Evolutionary conservation across 257 asterid genomes (phyloP).

Genomic region (Phtheirospermum japonicum): DNA sequence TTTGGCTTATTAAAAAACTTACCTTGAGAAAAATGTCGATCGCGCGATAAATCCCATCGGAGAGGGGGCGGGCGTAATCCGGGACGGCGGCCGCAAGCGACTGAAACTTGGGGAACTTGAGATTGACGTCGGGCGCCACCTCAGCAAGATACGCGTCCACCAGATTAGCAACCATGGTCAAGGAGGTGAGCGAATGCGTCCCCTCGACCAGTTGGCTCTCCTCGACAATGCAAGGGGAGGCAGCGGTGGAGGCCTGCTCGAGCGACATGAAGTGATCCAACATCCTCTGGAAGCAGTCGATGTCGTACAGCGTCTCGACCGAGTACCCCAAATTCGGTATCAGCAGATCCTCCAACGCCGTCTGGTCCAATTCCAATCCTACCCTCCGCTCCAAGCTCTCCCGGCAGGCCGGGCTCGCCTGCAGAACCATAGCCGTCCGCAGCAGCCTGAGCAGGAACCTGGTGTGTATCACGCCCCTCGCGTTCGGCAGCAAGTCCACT

Average conservation of each 20-base stretch:
- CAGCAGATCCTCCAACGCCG: constrained; percentile 63
- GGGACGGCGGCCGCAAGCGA: constrained; percentile 78
- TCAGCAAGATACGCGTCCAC: constrained; percentile 89
- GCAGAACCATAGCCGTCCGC: constrained; percentile 63
- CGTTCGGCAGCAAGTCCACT: constrained; percentile 60
- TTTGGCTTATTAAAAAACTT: background rate
- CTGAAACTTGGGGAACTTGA: constrained; percentile 72
- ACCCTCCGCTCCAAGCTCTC: constrained; percentile 72
- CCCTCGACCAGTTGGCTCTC: constrained; percentile 50
- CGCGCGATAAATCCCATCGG: constrained; percentile 88
- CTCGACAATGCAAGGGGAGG: constrained; percentile 59
- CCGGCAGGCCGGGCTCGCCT: constrained; percentile 57
- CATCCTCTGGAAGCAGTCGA: constrained; percentile 89
- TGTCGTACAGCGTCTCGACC: constrained; percentile 68
- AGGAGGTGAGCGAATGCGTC: constrained; percentile 40
- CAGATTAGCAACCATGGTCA: constrained; percentile 79
- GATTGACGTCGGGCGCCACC: constrained; percentile 72
- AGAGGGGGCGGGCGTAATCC: constrained; percentile 73
- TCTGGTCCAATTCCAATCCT: constrained; percentile 76
- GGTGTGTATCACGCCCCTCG: constrained; percentile 61
- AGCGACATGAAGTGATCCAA: constrained; percentile 69
- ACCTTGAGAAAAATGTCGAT: constrained; percentile 90
- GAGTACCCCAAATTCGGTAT: constrained; percentile 66
- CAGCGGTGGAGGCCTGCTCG: constrained; percentile 58
- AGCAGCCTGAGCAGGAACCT: constrained; percentile 74